phyloP scores from a whole-genome alignment of 176 grass and related monocot species.

The Guadua angustifolia region DNA sequence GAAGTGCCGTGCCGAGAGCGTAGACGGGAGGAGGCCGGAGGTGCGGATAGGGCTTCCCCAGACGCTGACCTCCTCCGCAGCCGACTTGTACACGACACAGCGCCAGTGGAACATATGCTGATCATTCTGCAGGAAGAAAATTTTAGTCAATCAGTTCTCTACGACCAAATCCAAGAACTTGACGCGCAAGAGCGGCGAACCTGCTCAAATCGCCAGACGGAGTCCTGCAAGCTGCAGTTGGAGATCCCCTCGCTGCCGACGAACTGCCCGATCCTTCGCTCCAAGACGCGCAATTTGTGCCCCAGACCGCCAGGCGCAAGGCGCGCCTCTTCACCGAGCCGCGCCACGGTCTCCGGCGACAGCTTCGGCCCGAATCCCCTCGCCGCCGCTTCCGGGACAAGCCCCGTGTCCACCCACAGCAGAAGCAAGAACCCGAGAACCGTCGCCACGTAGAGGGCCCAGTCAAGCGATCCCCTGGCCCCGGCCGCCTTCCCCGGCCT shows the following conservation, averaged over 20 bases:
- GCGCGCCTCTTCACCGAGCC: conserved; percentile 49
- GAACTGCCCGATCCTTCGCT: conserved; percentile 45
- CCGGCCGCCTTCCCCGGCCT: background rate
- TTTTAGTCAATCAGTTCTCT: background rate
- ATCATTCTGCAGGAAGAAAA: conserved; percentile 46
- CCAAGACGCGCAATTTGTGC: conserved; percentile 45
- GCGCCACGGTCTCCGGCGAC: conserved; percentile 46
- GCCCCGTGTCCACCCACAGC: conserved; percentile 61
- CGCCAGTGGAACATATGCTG: conserved; percentile 80
- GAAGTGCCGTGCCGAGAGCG: conserved; percentile 56
- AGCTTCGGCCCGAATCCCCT: conserved; percentile 60
- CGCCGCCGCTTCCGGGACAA: conserved; percentile 53
- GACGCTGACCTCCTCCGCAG: conserved; percentile 71
- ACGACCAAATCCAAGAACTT: background rate
- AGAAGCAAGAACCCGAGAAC: conserved; percentile 52
- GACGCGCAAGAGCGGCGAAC: conserved; percentile 42
- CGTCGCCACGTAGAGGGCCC: conserved; percentile 43
- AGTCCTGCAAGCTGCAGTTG: conserved; percentile 65
- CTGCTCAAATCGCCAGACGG: conserved; percentile 75
- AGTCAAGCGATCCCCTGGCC: background rate
- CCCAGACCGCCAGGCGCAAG: conserved; percentile 44
- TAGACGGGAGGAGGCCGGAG: conserved; percentile 63
- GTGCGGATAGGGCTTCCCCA: conserved; percentile 85
- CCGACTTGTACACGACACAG: conserved; percentile 78
- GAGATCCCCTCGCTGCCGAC: conserved; percentile 42